A percentile compares a stretch with the other conserved stretches of the same genome.
These are phyloP conservation scores for Arabidopsis thaliana DNA, from an alignment of 345 rosid species.

Conservation along the genomic window TAIR10.1 NC_003076.8:25948001-25948500, in stretches of 20 bases:
- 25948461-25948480: slow-evolving; percentile 2
- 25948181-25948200: slow-evolving; percentile 47
- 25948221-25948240: slow-evolving; percentile 9
- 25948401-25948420: slow-evolving; percentile 3
- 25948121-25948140: slow-evolving; percentile 34
- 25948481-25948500: not conserved
- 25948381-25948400: slow-evolving; percentile 29
- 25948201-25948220: slow-evolving; percentile 35
- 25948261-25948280: slow-evolving; percentile 32
- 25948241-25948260: slow-evolving; percentile 20
- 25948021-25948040: slow-evolving; percentile 48
- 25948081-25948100: slow-evolving; percentile 45
- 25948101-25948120: slow-evolving; percentile 46
- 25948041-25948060: slow-evolving; percentile 46
- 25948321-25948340: slow-evolving; percentile 2
- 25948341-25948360: slow-evolving; percentile 33
- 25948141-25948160: slow-evolving; percentile 36
- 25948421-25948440: not conserved
- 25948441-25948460: not conserved
- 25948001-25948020: slow-evolving; percentile 46
- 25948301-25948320: slow-evolving; percentile 47
- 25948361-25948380: slow-evolving; percentile 32
- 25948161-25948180: slow-evolving; percentile 31
- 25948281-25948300: slow-evolving; percentile 41
- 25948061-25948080: slow-evolving; percentile 40